Percentiles rank a stretch among this genome's conserved stretches.
Evolutionary conservation across 225 moss, liverwort and hornwort species (phyloP).

Genomic region (Sphagnum contortum): DNA sequence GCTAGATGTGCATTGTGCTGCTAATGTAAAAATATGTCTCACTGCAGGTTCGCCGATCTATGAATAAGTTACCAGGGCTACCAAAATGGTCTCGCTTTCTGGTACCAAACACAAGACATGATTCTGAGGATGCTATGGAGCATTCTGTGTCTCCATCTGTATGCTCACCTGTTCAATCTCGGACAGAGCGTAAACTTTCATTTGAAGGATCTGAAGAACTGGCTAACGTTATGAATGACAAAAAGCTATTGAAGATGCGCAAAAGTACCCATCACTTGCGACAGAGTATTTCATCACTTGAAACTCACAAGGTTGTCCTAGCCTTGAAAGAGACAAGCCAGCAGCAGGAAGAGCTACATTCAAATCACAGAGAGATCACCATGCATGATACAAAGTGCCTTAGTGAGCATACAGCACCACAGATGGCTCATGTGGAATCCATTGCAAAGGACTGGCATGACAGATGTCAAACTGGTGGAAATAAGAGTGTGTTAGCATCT

Average conservation of each 20-base stretch:
- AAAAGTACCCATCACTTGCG: slow-evolving; percentile 14
- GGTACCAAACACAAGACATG: slow-evolving; percentile 22
- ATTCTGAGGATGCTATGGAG: slow-evolving; percentile 31
- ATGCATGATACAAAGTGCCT: slow-evolving; percentile 10
- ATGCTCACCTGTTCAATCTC: slow-evolving; percentile 44
- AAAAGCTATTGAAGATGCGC: slow-evolving; percentile 22
- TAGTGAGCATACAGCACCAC: neutral
- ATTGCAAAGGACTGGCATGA: slow-evolving; percentile 27
- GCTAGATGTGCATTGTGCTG: neutral
- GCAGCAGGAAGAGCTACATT: slow-evolving; percentile 18
- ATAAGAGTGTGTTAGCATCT: slow-evolving; percentile 27
- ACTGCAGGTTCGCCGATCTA: slow-evolving; percentile 29
- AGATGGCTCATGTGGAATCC: slow-evolving; percentile 14
- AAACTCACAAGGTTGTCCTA: neutral
- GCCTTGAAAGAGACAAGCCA: slow-evolving; percentile 14
- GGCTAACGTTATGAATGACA: slow-evolving; percentile 30
- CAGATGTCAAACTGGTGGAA: slow-evolving; percentile 19
- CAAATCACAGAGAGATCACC: slow-evolving; percentile 15
- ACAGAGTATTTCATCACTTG: slow-evolving; percentile 16
- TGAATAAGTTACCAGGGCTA: slow-evolving; percentile 26
- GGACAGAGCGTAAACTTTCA: slow-evolving; percentile 29
- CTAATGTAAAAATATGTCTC: neutral
- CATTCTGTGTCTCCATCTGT: slow-evolving; percentile 34
- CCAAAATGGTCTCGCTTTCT: slow-evolving; percentile 30
- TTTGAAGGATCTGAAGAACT: slow-evolving; percentile 42